Conservation (phyloP, 768 basidiomycete species). For the Neoboletus magnificus region DNA sequence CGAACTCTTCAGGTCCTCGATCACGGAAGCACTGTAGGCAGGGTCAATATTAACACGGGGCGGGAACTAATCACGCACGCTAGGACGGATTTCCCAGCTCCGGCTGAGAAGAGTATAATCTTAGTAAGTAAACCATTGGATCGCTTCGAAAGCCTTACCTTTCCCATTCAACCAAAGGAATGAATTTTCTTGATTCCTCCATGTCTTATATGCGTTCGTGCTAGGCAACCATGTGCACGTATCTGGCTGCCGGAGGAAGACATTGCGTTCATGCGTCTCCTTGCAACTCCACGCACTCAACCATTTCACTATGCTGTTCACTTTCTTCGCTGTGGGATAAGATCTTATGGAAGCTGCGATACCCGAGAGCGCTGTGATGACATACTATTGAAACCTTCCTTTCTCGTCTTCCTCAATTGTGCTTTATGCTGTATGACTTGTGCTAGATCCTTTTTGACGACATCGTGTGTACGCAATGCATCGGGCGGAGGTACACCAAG, state of each 20-base stretch:
- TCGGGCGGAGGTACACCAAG: background rate
- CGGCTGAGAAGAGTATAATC: background rate
- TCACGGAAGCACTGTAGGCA: conserved; percentile 11
- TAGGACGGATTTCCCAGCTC: conserved; percentile 16
- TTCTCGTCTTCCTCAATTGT: background rate
- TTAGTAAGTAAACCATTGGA: background rate
- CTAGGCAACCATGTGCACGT: conserved; percentile 14
- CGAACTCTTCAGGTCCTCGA: background rate
- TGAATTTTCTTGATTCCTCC: background rate
- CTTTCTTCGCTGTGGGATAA: background rate
- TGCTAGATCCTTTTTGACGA: too few relatives aligned
- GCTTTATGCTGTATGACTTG: too few relatives aligned
- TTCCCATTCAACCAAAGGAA: conserved; percentile 17
- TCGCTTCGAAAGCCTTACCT: background rate
- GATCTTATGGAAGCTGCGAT: background rate
- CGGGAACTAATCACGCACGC: background rate
- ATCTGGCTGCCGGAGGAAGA: background rate
- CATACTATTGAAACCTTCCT: background rate
- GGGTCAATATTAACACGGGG: background rate
- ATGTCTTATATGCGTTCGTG: background rate
- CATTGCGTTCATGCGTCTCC: background rate
- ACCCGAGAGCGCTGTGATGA: background rate
- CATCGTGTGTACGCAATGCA: background rate
- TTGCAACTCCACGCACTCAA: conserved; percentile 3
- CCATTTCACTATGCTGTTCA: conserved; percentile 2